These are phyloP conservation scores for Leishmania aethiopica DNA, from an alignment of 208 protist species.

Conservation along the genomic window DNA sequence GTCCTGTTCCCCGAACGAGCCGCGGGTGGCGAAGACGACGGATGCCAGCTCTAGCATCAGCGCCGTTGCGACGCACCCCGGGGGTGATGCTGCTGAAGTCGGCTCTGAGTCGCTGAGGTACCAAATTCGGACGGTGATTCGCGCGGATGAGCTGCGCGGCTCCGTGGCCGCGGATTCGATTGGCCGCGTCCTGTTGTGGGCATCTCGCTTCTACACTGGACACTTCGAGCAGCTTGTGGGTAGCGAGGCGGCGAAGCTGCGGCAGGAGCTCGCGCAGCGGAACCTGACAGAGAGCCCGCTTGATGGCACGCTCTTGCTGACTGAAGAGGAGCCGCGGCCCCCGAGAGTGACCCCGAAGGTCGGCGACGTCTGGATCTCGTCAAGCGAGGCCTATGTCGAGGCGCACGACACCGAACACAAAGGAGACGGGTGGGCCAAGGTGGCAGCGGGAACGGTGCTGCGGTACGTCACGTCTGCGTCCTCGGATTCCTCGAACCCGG, in stretches of 20 bases:
- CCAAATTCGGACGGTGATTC: constrained; percentile 41
- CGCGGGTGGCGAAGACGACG: neutral
- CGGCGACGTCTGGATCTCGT: constrained; percentile 50
- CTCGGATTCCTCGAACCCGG: neutral
- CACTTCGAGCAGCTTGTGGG: constrained; percentile 37
- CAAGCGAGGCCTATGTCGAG: constrained; percentile 37
- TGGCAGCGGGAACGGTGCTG: constrained; percentile 42
- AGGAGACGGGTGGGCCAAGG: constrained; percentile 10
- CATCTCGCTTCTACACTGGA: constrained; percentile 35
- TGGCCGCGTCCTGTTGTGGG: constrained; percentile 54
- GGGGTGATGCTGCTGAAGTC: neutral
- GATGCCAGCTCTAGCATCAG: neutral
- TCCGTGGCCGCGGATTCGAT: constrained; percentile 31
- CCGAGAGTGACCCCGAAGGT: constrained; percentile 1
- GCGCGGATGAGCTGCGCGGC: constrained; percentile 37
- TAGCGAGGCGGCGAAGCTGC: constrained; percentile 41
- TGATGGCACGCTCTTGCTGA: constrained; percentile 26
- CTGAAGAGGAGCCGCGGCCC: constrained; percentile 29
- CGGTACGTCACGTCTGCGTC: constrained; percentile 18
- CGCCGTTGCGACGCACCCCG: no score
- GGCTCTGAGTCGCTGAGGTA: constrained; percentile 5
- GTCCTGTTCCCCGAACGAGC: neutral
- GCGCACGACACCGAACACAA: neutral
- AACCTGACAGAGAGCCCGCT: constrained; percentile 45
- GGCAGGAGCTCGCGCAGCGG: constrained; percentile 44